A percentile compares a stretch with the other conserved stretches of the same genome.
Conservation (phyloP, 1,284 basidiomycete species). For the Melampsora abietis-canadensis region DNA sequence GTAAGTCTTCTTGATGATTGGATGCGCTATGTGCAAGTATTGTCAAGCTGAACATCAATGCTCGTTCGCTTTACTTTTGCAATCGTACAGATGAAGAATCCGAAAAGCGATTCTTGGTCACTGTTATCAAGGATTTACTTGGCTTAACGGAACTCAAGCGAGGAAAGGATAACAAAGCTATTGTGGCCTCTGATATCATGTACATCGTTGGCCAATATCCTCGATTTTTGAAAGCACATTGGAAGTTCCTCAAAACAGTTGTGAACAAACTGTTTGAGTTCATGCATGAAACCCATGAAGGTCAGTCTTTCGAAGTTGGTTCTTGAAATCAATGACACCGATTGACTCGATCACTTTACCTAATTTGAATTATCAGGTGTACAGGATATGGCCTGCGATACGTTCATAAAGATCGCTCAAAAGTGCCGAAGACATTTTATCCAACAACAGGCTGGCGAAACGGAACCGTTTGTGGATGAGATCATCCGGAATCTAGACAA, state of each 20-base stretch:
- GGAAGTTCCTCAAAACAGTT: conserved; percentile 99
- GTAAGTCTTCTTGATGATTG: conserved; percentile 6
- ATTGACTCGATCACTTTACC: background rate
- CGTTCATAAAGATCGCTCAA: conserved; percentile 99
- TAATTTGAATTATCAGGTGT: conserved; percentile 57
- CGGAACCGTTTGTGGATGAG: conserved; percentile 97
- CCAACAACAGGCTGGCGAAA: conserved; percentile 95
- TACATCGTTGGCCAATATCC: conserved; percentile 99
- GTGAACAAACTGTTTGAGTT: conserved; percentile 99
- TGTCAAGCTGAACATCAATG: conserved; percentile 7
- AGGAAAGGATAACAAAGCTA: conserved; percentile 99
- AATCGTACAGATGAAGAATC: conserved; percentile 76
- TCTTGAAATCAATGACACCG: background rate
- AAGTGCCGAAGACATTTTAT: conserved; percentile 98
- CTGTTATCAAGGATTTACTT: conserved; percentile 96
- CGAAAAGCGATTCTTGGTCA: conserved; percentile 97
- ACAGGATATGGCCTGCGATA: conserved; percentile 99
- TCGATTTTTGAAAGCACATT: conserved; percentile 98
- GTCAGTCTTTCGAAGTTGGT: conserved; percentile 50
- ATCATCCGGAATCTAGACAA: conserved; percentile 86
- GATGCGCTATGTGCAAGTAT: background rate
- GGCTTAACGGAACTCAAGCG: conserved; percentile 97
- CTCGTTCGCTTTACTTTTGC: background rate
- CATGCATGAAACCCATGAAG: conserved; percentile 99
- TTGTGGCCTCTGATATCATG: conserved; percentile 99